Evolutionary conservation across 129 eudicot species (phyloP).

Genomic region (Saposhnikovia divaricata): DNA sequence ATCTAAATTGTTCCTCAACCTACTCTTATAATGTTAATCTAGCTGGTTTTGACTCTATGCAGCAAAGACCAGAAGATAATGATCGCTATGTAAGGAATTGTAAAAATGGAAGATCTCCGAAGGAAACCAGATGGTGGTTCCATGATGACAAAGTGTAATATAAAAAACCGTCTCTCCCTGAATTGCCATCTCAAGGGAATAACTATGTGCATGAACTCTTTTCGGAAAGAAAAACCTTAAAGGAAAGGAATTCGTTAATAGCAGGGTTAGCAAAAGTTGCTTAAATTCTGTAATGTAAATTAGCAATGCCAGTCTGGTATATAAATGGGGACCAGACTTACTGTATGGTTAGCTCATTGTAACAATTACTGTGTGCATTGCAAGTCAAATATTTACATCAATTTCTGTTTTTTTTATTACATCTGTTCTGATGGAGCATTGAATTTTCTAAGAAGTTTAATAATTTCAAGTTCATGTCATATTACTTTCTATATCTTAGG

Average conservation of each 20-base stretch:
- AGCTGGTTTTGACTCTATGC: slow-evolving; percentile 13
- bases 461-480: too few relatives aligned
- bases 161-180: background rate
- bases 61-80: slow-evolving; percentile 89
- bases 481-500: too few relatives aligned
- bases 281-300: background rate
- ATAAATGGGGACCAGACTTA: background rate
- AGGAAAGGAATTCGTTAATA: background rate
- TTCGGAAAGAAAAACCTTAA: background rate
- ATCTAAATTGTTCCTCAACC: too few relatives aligned
- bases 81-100: slow-evolving; percentile 94
- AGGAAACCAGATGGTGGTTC: slow-evolving; percentile 99
- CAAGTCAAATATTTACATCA: background rate
- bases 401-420: background rate
- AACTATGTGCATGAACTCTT: background rate
- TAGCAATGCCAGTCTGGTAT: background rate
- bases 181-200: background rate
- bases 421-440: background rate
- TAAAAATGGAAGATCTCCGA: slow-evolving; percentile 87
- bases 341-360: background rate
- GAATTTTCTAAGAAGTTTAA: too few relatives aligned
- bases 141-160: slow-evolving; percentile 82
- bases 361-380: background rate
- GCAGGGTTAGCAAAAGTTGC: background rate
- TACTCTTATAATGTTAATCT: background rate